Conservation (phyloP, 257 asterid genomes). For the Gynochthodes officinalis region DNA sequence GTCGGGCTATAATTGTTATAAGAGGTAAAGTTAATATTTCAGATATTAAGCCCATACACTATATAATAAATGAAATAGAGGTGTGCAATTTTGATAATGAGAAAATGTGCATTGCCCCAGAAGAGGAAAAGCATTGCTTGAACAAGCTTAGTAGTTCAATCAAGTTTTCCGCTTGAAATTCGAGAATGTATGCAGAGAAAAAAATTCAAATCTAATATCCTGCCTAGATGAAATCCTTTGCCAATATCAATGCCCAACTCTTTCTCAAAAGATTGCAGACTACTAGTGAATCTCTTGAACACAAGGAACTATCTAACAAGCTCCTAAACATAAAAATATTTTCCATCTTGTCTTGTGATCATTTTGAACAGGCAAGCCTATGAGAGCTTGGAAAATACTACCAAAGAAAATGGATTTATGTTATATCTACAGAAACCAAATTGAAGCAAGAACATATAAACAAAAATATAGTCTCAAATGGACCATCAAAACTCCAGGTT, state of each 20-base stretch:
- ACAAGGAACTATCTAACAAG: conserved; percentile 78
- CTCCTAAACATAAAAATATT: conserved; percentile 74
- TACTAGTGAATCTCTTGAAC: conserved; percentile 79
- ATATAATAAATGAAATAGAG: conserved; percentile 69
- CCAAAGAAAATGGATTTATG: too few relatives aligned
- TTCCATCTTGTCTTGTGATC: conserved; percentile 43
- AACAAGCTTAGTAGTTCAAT: conserved; percentile 62
- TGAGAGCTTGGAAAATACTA: too few relatives aligned
- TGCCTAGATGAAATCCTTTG: conserved; percentile 76
- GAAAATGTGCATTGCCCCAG: conserved; percentile 33
- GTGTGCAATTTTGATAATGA: conserved; percentile 53
- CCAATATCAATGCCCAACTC: conserved; percentile 84
- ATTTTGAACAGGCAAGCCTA: conserved; percentile 8
- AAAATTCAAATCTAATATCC: conserved; percentile 77
- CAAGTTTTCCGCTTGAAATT: conserved; percentile 66
- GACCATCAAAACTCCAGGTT: too few relatives aligned
- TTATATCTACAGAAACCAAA: too few relatives aligned
- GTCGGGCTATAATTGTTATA: too few relatives aligned
- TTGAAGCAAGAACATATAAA: too few relatives aligned
- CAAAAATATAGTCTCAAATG: too few relatives aligned
- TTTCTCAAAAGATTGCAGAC: conserved; percentile 71
- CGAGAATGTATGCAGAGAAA: conserved; percentile 69
- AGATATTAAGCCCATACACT: too few relatives aligned
- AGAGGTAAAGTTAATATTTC: too few relatives aligned
- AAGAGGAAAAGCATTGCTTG: conserved; percentile 66